phyloP scores from a whole-genome alignment of 1,139 yeast genomes.

The Candida labiduridarum region DNA sequence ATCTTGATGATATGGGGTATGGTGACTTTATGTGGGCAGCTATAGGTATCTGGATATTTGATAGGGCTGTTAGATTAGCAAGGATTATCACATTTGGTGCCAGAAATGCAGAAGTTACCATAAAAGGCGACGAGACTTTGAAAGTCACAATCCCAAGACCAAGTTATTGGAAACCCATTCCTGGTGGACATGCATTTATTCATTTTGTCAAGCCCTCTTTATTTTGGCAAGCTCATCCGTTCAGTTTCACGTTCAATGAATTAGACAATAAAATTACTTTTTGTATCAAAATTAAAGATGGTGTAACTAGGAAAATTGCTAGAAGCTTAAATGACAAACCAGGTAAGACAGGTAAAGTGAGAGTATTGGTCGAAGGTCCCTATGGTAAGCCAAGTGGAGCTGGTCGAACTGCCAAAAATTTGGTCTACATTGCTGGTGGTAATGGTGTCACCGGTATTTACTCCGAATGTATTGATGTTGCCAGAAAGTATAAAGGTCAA shows the following conservation, averaged over 20 bases:
- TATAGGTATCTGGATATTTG: conserved; percentile 44
- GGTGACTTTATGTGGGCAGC: conserved; percentile 38
- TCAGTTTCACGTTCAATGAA: conserved; percentile 23
- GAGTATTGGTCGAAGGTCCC: conserved; percentile 41
- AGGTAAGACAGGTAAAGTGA: conserved; percentile 25
- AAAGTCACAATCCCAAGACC: conserved; percentile 42
- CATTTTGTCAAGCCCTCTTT: conserved; percentile 40
- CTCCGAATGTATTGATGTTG: conserved; percentile 37
- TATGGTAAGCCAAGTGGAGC: conserved; percentile 37
- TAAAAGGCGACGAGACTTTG: conserved; percentile 41
- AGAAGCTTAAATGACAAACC: conserved; percentile 29
- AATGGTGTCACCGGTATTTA: conserved; percentile 46
- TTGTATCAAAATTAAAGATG: conserved; percentile 35
- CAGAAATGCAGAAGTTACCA: conserved; percentile 34
- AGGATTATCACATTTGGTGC: conserved; percentile 36
- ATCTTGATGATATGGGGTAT: conserved; percentile 37
- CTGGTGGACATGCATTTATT: conserved; percentile 55
- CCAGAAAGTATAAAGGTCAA: conserved; percentile 30
- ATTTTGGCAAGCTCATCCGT: conserved; percentile 49
- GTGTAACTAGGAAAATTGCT: conserved; percentile 32
- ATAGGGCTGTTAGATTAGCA: conserved; percentile 35
- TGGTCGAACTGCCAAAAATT: conserved; percentile 29
- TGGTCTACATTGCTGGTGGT: conserved; percentile 42
- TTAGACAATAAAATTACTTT: conserved; percentile 26
- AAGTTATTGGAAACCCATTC: conserved; percentile 36